These are phyloP conservation scores for Fusarium tanahbumbuense DNA, from an alignment of 2,329 filamentous ascomycete genomes.

Conservation along the genomic window DNA sequence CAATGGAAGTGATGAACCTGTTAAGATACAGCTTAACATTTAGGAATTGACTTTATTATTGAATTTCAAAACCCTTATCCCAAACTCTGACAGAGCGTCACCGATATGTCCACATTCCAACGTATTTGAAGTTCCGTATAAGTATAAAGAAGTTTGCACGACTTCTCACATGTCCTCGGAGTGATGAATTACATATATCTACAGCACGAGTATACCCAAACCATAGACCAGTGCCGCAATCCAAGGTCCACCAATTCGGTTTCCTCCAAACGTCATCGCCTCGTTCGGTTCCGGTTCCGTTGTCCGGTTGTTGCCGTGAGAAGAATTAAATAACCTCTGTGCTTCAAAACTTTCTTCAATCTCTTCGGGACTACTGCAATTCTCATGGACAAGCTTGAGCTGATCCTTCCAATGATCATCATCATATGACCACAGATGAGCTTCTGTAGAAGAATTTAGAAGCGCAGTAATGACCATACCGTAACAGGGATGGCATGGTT, in stretches of 20 bases:
- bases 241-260: not conserved
- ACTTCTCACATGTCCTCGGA: no score
- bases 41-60: no score
- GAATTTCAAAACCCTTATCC: no score
- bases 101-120: no score
- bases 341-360: not conserved
- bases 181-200: rapidly evolving
- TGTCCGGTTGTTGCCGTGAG: not conserved
- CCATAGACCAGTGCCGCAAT: not conserved
- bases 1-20: no score
- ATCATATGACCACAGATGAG: not conserved
- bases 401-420: not conserved
- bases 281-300: not conserved
- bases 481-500: not conserved
- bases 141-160: no score
- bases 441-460: not conserved
- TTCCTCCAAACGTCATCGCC: no score
- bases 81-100: no score
- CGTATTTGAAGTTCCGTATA: no score
- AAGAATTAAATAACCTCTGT: not conserved
- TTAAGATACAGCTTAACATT: no score
- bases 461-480: not conserved
- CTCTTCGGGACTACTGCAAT: not conserved
- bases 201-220: not conserved
- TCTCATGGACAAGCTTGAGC: not conserved